Conservation (phyloP, 495 filamentous ascomycete species). For the Aspergillus diversus region DNA sequence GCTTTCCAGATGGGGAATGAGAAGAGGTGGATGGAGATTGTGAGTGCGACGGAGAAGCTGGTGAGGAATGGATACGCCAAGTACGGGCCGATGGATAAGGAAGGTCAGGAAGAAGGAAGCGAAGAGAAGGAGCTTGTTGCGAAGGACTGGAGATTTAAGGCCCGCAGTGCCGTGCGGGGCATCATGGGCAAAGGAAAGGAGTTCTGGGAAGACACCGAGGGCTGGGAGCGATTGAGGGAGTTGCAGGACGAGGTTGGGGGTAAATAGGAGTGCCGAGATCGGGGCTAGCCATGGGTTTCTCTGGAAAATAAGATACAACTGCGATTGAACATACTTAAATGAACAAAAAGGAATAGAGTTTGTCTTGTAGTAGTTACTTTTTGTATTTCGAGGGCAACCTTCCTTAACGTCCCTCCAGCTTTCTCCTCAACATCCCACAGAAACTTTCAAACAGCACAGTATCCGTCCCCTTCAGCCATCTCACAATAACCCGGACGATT, state of each 20-base stretch:
- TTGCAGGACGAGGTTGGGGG: conserved; percentile 44
- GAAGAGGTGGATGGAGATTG: conserved; percentile 52
- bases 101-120: conserved; percentile 33
- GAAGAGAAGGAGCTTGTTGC: conserved; percentile 47
- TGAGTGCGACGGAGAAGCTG: conserved; percentile 50
- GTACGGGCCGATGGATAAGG: conserved; percentile 44
- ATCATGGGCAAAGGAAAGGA: conserved; percentile 82
- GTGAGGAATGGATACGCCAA: conserved; percentile 54
- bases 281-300: background rate
- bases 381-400: background rate
- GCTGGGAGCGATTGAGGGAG: conserved; percentile 66
- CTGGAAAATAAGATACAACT: background rate
- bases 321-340: background rate
- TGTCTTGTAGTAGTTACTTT: background rate
- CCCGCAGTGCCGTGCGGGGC: conserved; percentile 76
- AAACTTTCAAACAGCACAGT: conserved; percentile 85
- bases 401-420: conserved; percentile 37
- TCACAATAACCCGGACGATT: conserved; percentile 49
- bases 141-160: conserved; percentile 82
- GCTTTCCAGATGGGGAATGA: conserved; percentile 54
- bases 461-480: conserved; percentile 80
- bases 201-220: conserved; percentile 76
- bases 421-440: conserved; percentile 73
- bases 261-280: conserved; percentile 6
- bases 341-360: background rate